Percentiles rank a stretch among this genome's conserved stretches.
phyloP scores from a whole-genome alignment of 305 asterid genomes.

The Fraxinus floribunda region DNA sequence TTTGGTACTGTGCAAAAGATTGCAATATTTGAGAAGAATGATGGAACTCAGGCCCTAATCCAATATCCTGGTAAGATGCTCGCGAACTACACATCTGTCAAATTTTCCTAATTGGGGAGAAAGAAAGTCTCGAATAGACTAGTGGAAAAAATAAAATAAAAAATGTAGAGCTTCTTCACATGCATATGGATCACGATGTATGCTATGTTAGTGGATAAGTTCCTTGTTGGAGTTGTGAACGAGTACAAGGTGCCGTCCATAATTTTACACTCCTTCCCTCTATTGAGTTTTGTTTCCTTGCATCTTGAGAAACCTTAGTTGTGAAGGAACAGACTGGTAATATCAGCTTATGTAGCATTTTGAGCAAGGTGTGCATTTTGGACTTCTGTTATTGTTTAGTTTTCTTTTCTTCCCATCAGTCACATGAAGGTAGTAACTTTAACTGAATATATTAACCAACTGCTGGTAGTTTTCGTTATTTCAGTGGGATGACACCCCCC shows the following conservation, averaged over 20 bases:
- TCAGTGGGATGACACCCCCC: neutral
- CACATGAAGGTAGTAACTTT: neutral
- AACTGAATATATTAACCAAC: neutral
- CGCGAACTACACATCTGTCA: constrained; percentile 11
- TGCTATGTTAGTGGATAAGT: neutral
- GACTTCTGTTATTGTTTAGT: neutral
- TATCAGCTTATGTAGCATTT: neutral
- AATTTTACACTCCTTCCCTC: neutral
- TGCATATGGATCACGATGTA: neutral
- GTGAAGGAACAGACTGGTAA: neutral
- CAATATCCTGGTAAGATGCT: constrained; percentile 68
- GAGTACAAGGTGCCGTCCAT: neutral
- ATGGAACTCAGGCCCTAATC: constrained; percentile 76
- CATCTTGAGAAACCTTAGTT: neutral
- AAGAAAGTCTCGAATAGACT: neutral
- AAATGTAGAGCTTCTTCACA: neutral
- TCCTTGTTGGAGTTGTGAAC: neutral
- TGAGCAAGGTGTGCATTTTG: neutral
- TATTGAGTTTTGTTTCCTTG: neutral
- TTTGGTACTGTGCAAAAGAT: constrained; percentile 79
- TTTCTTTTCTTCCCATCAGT: neutral
- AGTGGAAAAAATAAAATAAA: neutral
- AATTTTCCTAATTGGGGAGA: neutral
- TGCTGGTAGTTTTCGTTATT: neutral
- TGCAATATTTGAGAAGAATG: constrained; percentile 86